These are phyloP conservation scores for Claviceps cyperi DNA, from an alignment of 2,329 filamentous ascomycete genomes.

Conservation along the genomic window DNA sequence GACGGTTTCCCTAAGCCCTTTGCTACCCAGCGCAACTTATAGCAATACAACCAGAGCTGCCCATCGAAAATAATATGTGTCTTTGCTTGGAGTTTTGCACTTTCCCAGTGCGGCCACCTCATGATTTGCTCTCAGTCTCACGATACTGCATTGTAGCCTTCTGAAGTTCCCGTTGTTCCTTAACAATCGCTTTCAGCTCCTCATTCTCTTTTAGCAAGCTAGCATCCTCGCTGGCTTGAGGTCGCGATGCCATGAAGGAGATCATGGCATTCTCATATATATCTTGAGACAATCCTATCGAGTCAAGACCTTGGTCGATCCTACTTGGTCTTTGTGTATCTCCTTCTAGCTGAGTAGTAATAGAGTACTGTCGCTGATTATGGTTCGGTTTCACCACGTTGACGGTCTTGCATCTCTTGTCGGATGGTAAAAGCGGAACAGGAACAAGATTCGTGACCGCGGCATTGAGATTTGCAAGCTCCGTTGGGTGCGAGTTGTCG, in stretches of 20 bases:
- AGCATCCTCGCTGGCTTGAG: slow-evolving; percentile 6
- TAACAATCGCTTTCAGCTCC: slow-evolving; percentile 29
- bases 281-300: slow-evolving; percentile 34
- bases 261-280: slow-evolving; percentile 22
- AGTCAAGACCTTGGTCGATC: slow-evolving; percentile 30
- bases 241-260: neutral
- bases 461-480: slow-evolving; percentile 59
- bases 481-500: slow-evolving; percentile 50
- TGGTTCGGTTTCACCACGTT: slow-evolving; percentile 70
- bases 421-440: slow-evolving; percentile 40
- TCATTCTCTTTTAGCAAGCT: slow-evolving; percentile 24
- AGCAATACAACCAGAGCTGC: neutral
- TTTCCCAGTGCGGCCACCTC: neutral
- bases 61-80: neutral
- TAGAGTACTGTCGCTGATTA: slow-evolving; percentile 47
- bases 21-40: neutral
- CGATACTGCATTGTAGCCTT: slow-evolving; percentile 8
- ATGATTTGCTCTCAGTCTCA: slow-evolving; percentile 1
- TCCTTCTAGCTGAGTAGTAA: slow-evolving; percentile 47
- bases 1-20: neutral
- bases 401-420: slow-evolving; percentile 32
- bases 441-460: slow-evolving; percentile 73
- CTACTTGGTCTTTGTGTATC: slow-evolving; percentile 25
- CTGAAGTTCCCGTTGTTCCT: slow-evolving; percentile 23
- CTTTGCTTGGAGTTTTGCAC: neutral